Base-by-base conservation (phyloP, 2,329 filamentous ascomycete species). In the Helotiales sp. region DNA sequence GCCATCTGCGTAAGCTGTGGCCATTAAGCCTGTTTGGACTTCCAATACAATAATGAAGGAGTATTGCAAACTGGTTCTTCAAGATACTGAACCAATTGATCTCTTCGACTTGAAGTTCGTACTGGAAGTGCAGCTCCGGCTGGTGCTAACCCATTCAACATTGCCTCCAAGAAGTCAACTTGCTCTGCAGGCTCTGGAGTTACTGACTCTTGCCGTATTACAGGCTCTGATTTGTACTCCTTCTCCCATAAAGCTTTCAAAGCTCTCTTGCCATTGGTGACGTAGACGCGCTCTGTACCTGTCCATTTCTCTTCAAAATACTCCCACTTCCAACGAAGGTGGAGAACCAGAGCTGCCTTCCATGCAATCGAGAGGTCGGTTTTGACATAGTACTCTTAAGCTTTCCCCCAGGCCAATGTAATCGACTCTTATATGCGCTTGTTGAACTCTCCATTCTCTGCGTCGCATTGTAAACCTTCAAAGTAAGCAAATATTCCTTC, bases 261-360 rank as follows among this genome's bases (percentile, higher is more conserved):
- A 43, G 37, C 37, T 43, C 37, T 43, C 15, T 43, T 43, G 37
- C 13, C 6, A 43, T 43, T 43, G 13, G n/a, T 6, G 3, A 43
- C 37, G 13, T 43, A 43, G 15, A 43, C 13, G n/a, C 13, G 13
- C 37, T 43, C 13, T 3, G 37, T 17, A 17, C 6, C 6, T 17
- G 37, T 60, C 57, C 32, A 60, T 11, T 60, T 6, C 34, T 60
- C 34, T 34, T 60, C 57, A 43, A 60, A 60, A 43, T 37, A 37
- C 30, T 30, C 24, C 57, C 32, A 60, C 24, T 60, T 60, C 30
- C 28, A 60, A 15, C 57, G 57, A 10, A 32, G 57, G 43, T 60
- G 34, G 11, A 60, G 34, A 34, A 60, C 57, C 34, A 60, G 11
- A 34, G 26, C n/a, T 6, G 57, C 57, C 20, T 43, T 60, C 57